phyloP scores from a whole-genome alignment of 176 grass and related monocot species.

The Avena sativa region DNA sequence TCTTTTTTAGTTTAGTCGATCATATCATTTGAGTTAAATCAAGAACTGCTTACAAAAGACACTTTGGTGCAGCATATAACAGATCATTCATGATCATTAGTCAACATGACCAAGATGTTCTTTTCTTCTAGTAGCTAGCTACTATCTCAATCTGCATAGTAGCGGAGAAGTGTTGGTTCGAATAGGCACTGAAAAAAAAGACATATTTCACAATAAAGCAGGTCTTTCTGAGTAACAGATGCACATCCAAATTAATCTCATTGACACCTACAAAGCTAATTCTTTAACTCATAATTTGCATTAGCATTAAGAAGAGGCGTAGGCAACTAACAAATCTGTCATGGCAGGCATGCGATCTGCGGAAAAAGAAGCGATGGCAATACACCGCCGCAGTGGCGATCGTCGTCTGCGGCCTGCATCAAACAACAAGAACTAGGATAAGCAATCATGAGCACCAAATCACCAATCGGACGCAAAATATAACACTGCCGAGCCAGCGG shows the following conservation, averaged over 20 bases:
- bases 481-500: neutral
- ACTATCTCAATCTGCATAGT: conserved; percentile 14
- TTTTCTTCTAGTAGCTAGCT: neutral
- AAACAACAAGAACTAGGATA: conserved; percentile 16
- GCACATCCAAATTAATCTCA: neutral
- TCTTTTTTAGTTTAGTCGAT: neutral
- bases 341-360: conserved; percentile 65
- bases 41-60: neutral
- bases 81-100: neutral
- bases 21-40: neutral
- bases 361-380: conserved; percentile 74
- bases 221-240: neutral
- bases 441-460: neutral
- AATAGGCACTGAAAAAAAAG: neutral
- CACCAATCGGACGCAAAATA: neutral
- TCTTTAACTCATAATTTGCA: neutral
- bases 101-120: neutral
- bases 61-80: neutral
- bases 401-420: conserved; percentile 64
- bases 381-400: conserved; percentile 59
- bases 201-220: neutral
- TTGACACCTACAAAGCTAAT: neutral
- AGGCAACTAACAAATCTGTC: conserved; percentile 74
- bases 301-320: conserved; percentile 17
- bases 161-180: neutral